phyloP scores from a whole-genome alignment of 257 asterid genomes.

The Sherardia arvensis region DNA sequence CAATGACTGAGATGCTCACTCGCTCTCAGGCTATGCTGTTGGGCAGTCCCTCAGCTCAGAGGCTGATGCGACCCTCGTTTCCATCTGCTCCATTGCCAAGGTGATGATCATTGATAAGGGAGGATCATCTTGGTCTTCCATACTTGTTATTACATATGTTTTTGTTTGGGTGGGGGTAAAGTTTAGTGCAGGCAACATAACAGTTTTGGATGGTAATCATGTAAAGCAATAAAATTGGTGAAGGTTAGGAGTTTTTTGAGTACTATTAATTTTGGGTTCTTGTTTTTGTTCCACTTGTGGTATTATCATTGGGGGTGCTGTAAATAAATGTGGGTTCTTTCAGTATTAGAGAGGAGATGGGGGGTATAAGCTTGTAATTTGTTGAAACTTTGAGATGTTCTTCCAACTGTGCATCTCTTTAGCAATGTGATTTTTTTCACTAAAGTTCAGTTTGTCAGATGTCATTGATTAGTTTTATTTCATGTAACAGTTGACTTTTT shows the following conservation, averaged over 20 bases:
- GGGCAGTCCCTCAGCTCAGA: slow-evolving; percentile 55
- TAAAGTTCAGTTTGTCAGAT: slow-evolving; percentile 4
- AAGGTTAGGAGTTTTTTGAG: slow-evolving; percentile 7
- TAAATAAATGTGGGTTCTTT: slow-evolving; percentile 17
- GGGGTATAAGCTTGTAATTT: slow-evolving; percentile 24
- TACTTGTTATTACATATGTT: not conserved
- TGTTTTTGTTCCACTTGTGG: slow-evolving; percentile 11
- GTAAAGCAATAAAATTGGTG: slow-evolving; percentile 23
- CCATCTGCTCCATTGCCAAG: slow-evolving; percentile 24
- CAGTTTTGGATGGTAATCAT: slow-evolving; percentile 14
- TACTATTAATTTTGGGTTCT: not conserved
- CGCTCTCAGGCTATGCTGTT: slow-evolving; percentile 67
- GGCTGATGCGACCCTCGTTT: slow-evolving; percentile 49
- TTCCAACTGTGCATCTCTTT: slow-evolving; percentile 11
- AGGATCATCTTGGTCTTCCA: not conserved
- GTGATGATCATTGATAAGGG: slow-evolving; percentile 4
- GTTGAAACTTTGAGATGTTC: not conserved
- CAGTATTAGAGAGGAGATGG: slow-evolving; percentile 6
- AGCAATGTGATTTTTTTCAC: slow-evolving; percentile 15
- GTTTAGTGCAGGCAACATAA: not conserved
- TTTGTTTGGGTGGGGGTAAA: slow-evolving; percentile 12
- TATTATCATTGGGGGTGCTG: slow-evolving; percentile 24
- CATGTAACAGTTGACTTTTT: not conserved
- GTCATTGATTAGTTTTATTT: not conserved
- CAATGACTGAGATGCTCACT: slow-evolving; percentile 88